A percentile compares a stretch with the other conserved stretches of the same genome.
phyloP scores from a whole-genome alignment of 306 rosid genomes.

The Fragaria ananassa region DNA sequence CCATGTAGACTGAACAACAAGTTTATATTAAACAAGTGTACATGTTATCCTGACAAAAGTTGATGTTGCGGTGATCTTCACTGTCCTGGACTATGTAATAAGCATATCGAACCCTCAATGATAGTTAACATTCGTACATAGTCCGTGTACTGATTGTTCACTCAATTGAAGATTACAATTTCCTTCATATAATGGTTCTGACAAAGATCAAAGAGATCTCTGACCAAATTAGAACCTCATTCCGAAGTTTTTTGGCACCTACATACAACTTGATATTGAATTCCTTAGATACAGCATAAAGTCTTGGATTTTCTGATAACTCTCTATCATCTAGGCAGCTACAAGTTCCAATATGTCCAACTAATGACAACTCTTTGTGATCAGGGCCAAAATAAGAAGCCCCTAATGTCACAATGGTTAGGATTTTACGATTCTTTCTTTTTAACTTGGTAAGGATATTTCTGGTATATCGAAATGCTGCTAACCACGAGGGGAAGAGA shows the following conservation, averaged over 20 bases:
- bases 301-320: not conserved
- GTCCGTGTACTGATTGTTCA: not conserved
- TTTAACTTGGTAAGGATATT: slow-evolving; percentile 68
- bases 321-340: slow-evolving; percentile 26
- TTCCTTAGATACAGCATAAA: not conserved
- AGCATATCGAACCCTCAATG: not conserved
- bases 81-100: not conserved
- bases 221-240: not conserved
- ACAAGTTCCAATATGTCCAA: slow-evolving; percentile 33
- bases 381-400: slow-evolving; percentile 16
- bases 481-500: slow-evolving; percentile 83
- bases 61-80: not conserved
- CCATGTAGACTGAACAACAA: too few species aligned
- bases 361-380: slow-evolving; percentile 4
- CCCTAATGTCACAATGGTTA: slow-evolving; percentile 17
- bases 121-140: not conserved
- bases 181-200: not conserved
- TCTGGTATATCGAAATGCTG: slow-evolving; percentile 87
- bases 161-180: slow-evolving; percentile 1
- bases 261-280: not conserved
- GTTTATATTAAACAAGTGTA: not conserved
- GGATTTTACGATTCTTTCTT: slow-evolving; percentile 54
- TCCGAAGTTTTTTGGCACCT: not conserved
- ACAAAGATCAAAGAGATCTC: not conserved
- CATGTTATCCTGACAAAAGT: not conserved